Base-by-base conservation (phyloP, 441 rosid genomes). In the Capsella rubella region DNA sequence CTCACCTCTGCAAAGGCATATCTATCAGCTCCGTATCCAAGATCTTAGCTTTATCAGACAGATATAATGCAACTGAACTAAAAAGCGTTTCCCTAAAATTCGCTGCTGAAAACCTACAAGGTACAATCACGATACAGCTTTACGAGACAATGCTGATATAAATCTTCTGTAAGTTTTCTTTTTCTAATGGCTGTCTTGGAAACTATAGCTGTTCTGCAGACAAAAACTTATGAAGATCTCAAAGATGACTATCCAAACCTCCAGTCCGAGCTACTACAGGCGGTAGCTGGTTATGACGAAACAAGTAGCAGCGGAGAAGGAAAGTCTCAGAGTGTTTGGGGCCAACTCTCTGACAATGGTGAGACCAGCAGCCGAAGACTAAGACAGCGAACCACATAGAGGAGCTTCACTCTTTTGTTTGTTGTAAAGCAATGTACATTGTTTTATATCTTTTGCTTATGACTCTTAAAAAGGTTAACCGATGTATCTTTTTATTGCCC, bases 321-420 rank as follows among this genome's bases (percentile, higher is more conserved):
- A 28, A 53, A 53, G 58, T 53, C 35, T 28, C 35, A 53, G 58
- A 53, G 58, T 53, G 11, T 53, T 53, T 53, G 58, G 58, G 58
- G 16, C 14, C 58, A 53, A 29, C 58, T 53, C 58, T 53, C 58
- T 53, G 35, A 53, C 15, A 16, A 10, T 53, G 58, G 58, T 28
- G 58, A 53, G 35, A 53, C 35, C 16, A 53, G 34, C 9, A 53
- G 58, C 58, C 58, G 58, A 53, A 53, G 58, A 28, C 10, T 53
- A 6, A 53, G 58, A 35, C 58, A 28, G 16, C 35, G 58, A 27
- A 53, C 58, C 58, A 53, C 16, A 3, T 53, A 53, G 58, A 13
- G 8, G 6, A 53, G 58, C 35, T 53, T 53, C 35, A 53, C 4
- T n/a, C 6, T 50, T 1, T 21, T 21, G 25, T 9, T 18, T 21